Conservation (phyloP, 345 rosid species). For the Pelargonium nanum region DNA sequence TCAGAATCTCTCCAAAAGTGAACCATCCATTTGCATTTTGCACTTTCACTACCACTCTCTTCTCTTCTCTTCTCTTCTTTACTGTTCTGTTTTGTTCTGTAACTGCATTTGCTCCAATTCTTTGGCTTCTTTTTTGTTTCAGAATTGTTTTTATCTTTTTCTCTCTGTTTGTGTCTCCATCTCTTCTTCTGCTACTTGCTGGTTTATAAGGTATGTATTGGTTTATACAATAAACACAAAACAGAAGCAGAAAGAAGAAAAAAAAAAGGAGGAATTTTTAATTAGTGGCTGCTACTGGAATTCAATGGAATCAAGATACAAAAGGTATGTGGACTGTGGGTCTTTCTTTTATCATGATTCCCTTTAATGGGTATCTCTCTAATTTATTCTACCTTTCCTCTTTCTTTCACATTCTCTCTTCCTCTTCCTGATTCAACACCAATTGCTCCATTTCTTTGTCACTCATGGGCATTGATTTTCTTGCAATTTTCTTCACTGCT, state of each 20-base stretch:
- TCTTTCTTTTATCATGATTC: constrained; percentile 4
- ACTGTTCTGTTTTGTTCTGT: neutral
- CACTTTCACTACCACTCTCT: neutral
- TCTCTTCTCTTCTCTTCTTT: neutral
- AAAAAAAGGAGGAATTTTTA: neutral
- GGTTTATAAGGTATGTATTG: neutral
- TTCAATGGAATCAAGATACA: constrained; percentile 19
- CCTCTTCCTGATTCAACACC: neutral
- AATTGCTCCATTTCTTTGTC: neutral
- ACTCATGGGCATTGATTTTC: neutral
- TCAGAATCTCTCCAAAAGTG: constrained; percentile 20
- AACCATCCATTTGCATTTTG: neutral
- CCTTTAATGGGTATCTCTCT: constrained; percentile 12
- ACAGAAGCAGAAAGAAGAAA: neutral
- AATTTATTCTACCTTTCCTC: constrained; percentile 4
- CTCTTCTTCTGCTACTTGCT: neutral
- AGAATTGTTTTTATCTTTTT: no score
- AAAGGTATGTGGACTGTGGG: constrained; percentile 24
- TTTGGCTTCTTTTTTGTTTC: no score
- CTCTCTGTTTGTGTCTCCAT: neutral
- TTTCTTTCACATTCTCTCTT: no score
- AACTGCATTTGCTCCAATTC: neutral
- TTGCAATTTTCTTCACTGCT: neutral
- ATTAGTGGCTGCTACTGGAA: neutral
- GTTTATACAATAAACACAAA: no score